A percentile compares a stretch with the other conserved stretches of the same genome.
Conservation (phyloP, 768 basidiomycete genomes). For the Pisolithus marmoratus region DNA sequence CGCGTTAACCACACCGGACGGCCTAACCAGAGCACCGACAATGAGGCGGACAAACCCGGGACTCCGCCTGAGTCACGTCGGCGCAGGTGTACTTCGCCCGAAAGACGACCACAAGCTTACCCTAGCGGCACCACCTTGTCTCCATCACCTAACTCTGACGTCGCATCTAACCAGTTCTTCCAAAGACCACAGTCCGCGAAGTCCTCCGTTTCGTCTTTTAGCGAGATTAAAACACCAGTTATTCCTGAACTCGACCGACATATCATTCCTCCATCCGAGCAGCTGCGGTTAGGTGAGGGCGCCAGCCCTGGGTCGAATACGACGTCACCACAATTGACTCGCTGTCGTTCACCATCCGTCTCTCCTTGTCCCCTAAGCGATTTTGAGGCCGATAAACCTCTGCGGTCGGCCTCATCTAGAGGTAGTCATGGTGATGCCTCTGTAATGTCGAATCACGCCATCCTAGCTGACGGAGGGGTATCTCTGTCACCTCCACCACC, state of each 20-base stretch:
- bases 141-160: slow-evolving; percentile 57
- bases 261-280: slow-evolving; percentile 53
- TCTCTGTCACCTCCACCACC: slow-evolving; percentile 25
- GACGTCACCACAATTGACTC: slow-evolving; percentile 9
- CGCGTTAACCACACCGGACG: slow-evolving; percentile 6
- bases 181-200: slow-evolving; percentile 40
- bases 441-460: slow-evolving; percentile 16
- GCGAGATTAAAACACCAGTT: slow-evolving; percentile 35
- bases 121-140: slow-evolving; percentile 50
- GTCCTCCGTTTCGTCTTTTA: slow-evolving; percentile 56
- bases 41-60: background rate
- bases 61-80: slow-evolving; percentile 5
- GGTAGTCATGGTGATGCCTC: slow-evolving; percentile 23
- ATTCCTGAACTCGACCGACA: slow-evolving; percentile 37
- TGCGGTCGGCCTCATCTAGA: slow-evolving; percentile 10
- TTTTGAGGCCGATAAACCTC: slow-evolving; percentile 2
- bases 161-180: slow-evolving; percentile 50
- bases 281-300: slow-evolving; percentile 35
- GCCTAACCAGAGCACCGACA: background rate
- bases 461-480: slow-evolving; percentile 16
- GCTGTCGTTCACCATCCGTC: slow-evolving; percentile 13
- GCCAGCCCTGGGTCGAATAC: background rate
- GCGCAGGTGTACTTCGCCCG: slow-evolving; percentile 3
- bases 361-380: slow-evolving; percentile 8
- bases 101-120: slow-evolving; percentile 19